Evolutionary conservation across 2,329 filamentous ascomycete genomes (phyloP), one percentile per base, ranked within the genome.

Genomic region (Alternaria arbusti): DNA sequence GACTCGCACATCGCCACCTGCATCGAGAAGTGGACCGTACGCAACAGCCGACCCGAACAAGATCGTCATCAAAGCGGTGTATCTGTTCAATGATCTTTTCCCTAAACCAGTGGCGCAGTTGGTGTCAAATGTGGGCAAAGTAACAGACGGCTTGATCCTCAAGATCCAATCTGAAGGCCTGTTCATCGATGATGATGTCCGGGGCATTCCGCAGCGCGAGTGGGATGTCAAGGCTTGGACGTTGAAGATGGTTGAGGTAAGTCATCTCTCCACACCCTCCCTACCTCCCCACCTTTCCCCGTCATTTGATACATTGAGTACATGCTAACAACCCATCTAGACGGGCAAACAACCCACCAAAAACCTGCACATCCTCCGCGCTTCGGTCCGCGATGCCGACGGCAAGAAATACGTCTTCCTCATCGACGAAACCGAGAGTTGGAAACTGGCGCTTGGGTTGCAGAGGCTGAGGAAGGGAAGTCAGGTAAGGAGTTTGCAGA

Each of bases 151-250:
- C 1, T 85, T 99, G 49, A 92, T 98, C 65, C 86, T 99, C 65
- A 91, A 92, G 55, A 96, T 98, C 75, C 95, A 93, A 11, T 97
- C 93, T 2, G 95, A 97, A 79, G 96, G 96, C 17, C 86, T 98
- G 57, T 98, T 98, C 82, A 96, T 99, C 76, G 96, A 99, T 78
- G 96, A 99, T 79, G 96, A 98, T 79, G 88, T 97, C 56, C 90
- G 94, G 47, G 89, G 90, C 65, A 93, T 97, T 15, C 90, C 93
- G n/a, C 94, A 98, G 81, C 89, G 96, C 63, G 96, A 99, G 82
- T 99, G 96, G 96, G 96, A 99, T 79, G 89, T 98, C 76, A 98
- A 98, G 81, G 94, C 95, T 25, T 98, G 96, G 96, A 97, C 94
- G 46, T 87, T 99, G 82, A 97, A 97, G 82, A 84, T 91, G 69